Base-by-base conservation (phyloP, 75 land plant species). In the Pinus tabuliformis region DNA sequence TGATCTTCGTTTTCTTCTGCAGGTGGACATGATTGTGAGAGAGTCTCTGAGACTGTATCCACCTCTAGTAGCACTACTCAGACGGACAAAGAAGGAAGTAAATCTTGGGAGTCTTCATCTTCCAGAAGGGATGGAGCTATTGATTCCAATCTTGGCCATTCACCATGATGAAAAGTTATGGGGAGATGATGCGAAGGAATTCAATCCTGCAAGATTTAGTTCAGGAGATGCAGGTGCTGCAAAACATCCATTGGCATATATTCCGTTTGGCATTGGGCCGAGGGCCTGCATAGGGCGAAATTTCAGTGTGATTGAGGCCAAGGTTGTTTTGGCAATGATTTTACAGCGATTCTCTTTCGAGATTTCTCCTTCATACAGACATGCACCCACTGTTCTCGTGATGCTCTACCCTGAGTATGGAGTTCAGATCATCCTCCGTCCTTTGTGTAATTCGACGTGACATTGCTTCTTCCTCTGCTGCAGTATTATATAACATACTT, bases 241-340 rank as follows among this genome's bases (percentile, higher is more conserved):
- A 33, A 33, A 33, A 33, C 33, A 33, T 33, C 33, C 33, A 30
- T 8, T 33, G 54, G 92, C 95, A 2, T 76, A 84, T 80, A 86
- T 88, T 28, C 95, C 95, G 14, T 93, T 93, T 76, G 92, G 92
- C 18, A 79, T 93, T 5, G 95, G 93, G 0, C 95, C 95, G 5
- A 75, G 91, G 28, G 79, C 86, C 58, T 93, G 95, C 82, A 80
- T 90, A 15, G 95, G 92, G 3, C 82, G 84, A 66, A 88, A 81
- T 70, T 88, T 90, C 37, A 33, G 33, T 33, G 33, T 33, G 33
- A 33, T 33, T 33, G 33, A 33, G 33, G 33, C 33, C 33, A 33
- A 33, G 33, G 33, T 33, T 33, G 33, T 33, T 33, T 33, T 33
- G 33, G 1, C 33, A 33, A 33, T 33, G 33, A 33, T 33, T 33